phyloP scores from a whole-genome alignment of 257 asterid species.

The Solanum bulbocastanum region DNA sequence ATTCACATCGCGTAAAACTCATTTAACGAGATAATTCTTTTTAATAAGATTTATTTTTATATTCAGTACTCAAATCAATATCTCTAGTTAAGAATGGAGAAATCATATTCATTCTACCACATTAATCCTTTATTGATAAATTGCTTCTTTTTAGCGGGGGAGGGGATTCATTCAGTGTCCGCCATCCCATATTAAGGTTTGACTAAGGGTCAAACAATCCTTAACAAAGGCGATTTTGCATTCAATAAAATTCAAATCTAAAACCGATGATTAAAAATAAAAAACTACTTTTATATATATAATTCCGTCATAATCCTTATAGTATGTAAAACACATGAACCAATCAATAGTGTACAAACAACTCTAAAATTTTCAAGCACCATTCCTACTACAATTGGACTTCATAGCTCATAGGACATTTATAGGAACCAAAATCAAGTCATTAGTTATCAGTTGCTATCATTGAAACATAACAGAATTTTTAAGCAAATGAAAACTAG shows the following conservation, averaged over 20 bases:
- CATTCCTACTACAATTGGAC: background rate
- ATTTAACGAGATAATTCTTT: accelerated
- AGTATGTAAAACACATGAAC: background rate
- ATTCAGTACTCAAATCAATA: background rate
- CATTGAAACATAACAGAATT: background rate
- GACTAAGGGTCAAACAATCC: too few species aligned
- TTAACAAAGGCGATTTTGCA: too few species aligned
- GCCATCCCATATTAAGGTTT: too few species aligned
- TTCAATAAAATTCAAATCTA: accelerated
- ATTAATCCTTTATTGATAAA: background rate
- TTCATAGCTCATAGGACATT: background rate
- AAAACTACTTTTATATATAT: background rate
- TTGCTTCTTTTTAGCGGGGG: too few species aligned
- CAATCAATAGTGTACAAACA: background rate
- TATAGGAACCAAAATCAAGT: background rate
- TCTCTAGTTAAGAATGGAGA: background rate
- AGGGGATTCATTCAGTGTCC: too few species aligned
- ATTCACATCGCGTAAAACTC: accelerated
- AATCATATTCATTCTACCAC: accelerated
- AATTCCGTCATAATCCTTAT: background rate
- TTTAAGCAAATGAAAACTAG: background rate
- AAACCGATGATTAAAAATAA: accelerated
- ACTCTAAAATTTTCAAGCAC: background rate
- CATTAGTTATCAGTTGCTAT: background rate
- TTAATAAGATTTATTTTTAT: background rate